These are phyloP conservation scores for Teratosphaeriaceae sp. DNA, from an alignment of 2,329 filamentous ascomycete genomes.

Conservation along the genomic window DNA sequence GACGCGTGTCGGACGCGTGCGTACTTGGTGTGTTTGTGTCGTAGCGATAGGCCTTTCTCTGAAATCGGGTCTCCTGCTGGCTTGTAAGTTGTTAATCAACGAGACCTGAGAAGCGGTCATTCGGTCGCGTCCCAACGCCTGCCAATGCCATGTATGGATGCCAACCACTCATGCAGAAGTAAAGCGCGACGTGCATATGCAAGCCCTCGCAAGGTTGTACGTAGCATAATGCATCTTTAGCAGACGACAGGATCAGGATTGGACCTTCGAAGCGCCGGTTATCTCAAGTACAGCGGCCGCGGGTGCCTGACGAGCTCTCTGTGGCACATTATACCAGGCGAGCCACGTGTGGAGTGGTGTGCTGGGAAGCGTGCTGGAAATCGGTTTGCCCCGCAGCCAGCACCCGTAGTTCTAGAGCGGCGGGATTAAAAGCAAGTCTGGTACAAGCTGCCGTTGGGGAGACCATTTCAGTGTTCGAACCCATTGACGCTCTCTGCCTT, in stretches of 20 bases:
- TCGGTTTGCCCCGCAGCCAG: neutral
- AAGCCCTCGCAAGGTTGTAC: neutral
- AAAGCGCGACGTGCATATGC: neutral
- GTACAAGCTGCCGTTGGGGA: neutral
- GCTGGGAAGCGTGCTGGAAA: neutral
- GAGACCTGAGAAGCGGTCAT: neutral
- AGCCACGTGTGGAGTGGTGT: neutral
- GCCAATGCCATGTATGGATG: neutral
- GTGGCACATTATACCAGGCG: neutral
- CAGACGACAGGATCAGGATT: neutral
- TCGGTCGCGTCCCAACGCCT: neutral
- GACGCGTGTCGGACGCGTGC: neutral
- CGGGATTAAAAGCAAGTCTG: neutral
- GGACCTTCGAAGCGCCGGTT: neutral
- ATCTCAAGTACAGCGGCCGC: neutral
- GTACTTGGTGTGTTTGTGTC: neutral
- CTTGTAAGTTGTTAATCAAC: neutral
- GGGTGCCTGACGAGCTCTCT: neutral
- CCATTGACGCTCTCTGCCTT: neutral
- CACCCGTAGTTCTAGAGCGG: neutral
- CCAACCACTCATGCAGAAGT: neutral
- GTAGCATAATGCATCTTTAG: neutral
- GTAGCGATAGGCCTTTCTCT: neutral
- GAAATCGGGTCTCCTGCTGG: neutral
- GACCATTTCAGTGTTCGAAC: neutral